Evolutionary conservation across 352 stramenopile genomes (phyloP).

Genomic region (Pythium rhizo-oryzae): DNA sequence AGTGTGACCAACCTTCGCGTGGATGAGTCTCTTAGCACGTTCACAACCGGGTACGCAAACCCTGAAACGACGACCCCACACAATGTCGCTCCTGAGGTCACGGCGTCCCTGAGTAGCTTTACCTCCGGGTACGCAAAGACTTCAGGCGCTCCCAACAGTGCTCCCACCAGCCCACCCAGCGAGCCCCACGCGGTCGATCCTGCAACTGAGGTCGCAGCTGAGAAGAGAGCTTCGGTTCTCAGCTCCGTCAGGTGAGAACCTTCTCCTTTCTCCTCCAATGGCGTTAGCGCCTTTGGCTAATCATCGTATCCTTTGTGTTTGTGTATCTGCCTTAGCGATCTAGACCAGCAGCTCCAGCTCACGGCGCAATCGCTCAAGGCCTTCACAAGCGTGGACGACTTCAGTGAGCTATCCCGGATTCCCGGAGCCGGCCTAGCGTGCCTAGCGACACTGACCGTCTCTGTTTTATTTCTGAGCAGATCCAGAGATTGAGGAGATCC

Average conservation of each 20-base stretch:
- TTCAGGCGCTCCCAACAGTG: not conserved
- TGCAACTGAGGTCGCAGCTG: not conserved
- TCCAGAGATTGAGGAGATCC: conserved; percentile 45
- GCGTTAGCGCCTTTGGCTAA: too few relatives aligned
- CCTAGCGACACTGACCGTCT: not conserved
- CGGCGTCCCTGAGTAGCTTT: conserved; percentile 35
- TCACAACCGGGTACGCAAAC: conserved; percentile 29
- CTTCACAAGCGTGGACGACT: too few relatives aligned
- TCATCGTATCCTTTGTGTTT: too few relatives aligned
- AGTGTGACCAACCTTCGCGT: conserved; percentile 6
- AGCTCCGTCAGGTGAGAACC: conserved; percentile 33
- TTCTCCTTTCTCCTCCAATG: not conserved
- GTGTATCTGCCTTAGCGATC: too few relatives aligned
- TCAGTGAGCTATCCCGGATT: too few relatives aligned
- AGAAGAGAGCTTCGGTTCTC: conserved; percentile 13
- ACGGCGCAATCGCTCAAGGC: too few relatives aligned
- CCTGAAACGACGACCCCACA: not conserved
- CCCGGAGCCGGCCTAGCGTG: too few relatives aligned
- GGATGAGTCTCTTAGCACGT: conserved; percentile 35
- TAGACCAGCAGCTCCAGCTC: too few relatives aligned
- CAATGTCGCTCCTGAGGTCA: not conserved
- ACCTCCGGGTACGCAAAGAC: conserved; percentile 23
- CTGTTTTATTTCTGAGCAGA: conserved; percentile 9
- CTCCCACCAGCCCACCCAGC: not conserved
- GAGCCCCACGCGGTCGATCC: not conserved